Evolutionary conservation across 2,329 filamentous ascomycete species (phyloP), one percentile per base, ranked within the genome.

Genomic region (Trichoderma simmonsii): DNA sequence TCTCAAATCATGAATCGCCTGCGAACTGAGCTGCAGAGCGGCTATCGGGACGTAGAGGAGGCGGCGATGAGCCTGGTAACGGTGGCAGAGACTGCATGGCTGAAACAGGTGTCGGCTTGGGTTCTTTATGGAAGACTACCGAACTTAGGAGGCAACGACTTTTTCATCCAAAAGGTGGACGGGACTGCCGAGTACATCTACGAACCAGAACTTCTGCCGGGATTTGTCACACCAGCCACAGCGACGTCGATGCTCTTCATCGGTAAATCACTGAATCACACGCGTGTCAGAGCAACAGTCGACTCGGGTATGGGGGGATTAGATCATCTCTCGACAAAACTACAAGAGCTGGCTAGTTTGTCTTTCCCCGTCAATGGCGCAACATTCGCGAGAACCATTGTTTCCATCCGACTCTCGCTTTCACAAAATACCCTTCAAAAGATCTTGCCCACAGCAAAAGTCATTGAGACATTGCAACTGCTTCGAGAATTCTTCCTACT

Each of bases 21-120:
- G 67, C 88, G 94, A 36, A 83, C 85, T 15, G 93, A 95, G 81
- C 85, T 94, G 70, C 92, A 94, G 79, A 98, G 95, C 7, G 96
- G 96, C 15, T 98, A 97, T 80, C 85, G 89, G 8, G 94, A 98
- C 77, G 90, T 99, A 70, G 93, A 95, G 78, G 88, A 90, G 72
- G 91, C 93, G 51, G 92, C 94, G 0, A 83, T 90, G 74, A 89
- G 91, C 72, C 83, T 98, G 43, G 87, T 93, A n/a, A 88, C 85
- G 15, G 87, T 93, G 26, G 95, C 94, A 0, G 95, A 99, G 82
- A 92, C 89, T 34, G 92, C 95, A 9, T 99, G 96, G 96, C 84
- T 98, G 78, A 93, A 94, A 80, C 94, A 97, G 78, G 86, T 97
- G 12, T 93, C 94, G 4, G 92, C 93, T 30, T 99, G 95, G 95